Evolutionary conservation across 2,329 filamentous ascomycete species (phyloP).

Genomic region (Penicillium occitanis): DNA sequence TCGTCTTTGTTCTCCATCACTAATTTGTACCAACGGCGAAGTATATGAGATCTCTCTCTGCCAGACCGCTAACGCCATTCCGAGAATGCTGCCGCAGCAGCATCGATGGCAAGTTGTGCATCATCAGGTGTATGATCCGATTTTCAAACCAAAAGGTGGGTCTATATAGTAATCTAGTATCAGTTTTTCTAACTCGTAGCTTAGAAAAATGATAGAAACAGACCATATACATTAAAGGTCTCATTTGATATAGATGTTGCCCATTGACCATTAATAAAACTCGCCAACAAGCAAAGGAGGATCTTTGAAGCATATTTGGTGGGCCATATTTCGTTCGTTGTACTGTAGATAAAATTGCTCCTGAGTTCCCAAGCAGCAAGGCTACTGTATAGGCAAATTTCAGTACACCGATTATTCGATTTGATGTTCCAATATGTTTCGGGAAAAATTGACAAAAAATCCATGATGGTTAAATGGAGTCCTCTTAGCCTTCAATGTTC

Average conservation of each 20-base stretch:
- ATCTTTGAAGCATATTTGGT: background rate
- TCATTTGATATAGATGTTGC: background rate
- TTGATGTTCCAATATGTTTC: background rate
- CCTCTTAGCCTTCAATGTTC: background rate
- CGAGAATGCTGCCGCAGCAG: background rate
- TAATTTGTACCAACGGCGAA: background rate
- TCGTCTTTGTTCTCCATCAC: background rate
- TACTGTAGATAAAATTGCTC: background rate
- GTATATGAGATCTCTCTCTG: background rate
- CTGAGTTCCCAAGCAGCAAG: background rate
- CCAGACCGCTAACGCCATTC: background rate
- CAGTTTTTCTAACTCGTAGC: background rate
- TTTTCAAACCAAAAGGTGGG: background rate
- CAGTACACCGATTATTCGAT: background rate
- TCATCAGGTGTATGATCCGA: background rate
- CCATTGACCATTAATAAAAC: background rate
- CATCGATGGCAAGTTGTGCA: background rate
- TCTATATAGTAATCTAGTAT: background rate
- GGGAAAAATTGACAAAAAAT: background rate
- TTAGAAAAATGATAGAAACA: background rate
- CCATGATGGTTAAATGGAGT: background rate
- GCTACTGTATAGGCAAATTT: background rate
- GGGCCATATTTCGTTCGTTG: background rate
- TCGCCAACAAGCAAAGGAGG: background rate
- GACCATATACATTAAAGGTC: background rate